Percentiles rank a stretch among this genome's conserved stretches.
Conservation (phyloP, 2,329 filamentous ascomycete genomes). For the Didymella segeticola region DNA sequence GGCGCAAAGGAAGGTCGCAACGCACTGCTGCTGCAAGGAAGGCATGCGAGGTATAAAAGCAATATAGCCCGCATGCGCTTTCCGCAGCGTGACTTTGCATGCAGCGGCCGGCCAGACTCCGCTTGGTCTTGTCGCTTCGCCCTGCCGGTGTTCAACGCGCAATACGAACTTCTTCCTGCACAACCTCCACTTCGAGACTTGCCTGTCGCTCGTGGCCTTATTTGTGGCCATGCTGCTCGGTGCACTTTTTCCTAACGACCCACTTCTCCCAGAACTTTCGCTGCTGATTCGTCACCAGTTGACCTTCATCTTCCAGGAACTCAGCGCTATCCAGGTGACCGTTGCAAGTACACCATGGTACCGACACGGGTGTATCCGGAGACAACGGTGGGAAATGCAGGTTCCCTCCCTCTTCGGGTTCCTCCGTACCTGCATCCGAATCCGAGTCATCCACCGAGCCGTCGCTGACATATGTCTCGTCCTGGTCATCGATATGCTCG, state of each 20-base stretch:
- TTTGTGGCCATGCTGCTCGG: constrained; percentile 50
- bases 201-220: constrained; percentile 23
- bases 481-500: constrained; percentile 37
- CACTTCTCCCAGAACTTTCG: constrained; percentile 64
- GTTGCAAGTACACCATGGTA: constrained; percentile 56
- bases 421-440: constrained; percentile 44
- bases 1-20: constrained; percentile 13
- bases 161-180: not conserved
- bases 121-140: not conserved
- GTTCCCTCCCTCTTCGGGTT: constrained; percentile 49
- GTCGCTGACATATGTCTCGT: constrained; percentile 44
- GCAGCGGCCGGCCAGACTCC: constrained; percentile 12
- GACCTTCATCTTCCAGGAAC: constrained; percentile 57
- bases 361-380: constrained; percentile 55
- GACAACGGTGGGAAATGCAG: constrained; percentile 56
- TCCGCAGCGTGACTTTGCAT: constrained; percentile 20
- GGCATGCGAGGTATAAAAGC: constrained; percentile 24
- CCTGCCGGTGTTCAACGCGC: not conserved
- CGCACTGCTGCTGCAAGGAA: constrained; percentile 16
- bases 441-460: constrained; percentile 43
- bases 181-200: not conserved
- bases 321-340: constrained; percentile 52
- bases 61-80: constrained; percentile 21
- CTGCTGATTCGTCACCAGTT: constrained; percentile 55
- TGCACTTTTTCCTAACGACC: constrained; percentile 57